Conservation (phyloP, 257 asterid genomes). For the Avicennia marina region DNA sequence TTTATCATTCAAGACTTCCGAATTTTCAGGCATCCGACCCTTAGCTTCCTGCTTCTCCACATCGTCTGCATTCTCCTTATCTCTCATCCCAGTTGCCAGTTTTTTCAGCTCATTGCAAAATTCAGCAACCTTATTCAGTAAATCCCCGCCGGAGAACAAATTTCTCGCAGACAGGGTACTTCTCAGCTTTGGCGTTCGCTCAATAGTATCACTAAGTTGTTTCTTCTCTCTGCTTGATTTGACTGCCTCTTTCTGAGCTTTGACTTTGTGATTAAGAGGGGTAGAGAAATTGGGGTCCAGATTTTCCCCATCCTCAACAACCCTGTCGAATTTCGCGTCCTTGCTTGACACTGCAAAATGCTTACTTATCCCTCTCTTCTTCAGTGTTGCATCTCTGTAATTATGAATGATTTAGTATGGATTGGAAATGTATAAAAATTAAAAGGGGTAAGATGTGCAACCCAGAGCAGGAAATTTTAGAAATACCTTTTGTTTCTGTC, state of each 20-base stretch:
- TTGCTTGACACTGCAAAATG: conserved; percentile 35
- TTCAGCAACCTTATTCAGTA: conserved; percentile 70
- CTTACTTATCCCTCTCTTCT: conserved; percentile 64
- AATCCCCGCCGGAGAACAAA: conserved; percentile 77
- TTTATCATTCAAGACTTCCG: conserved; percentile 23
- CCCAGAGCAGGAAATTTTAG: not conserved
- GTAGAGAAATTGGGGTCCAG: conserved; percentile 61
- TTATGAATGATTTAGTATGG: not conserved
- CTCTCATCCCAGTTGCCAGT: conserved; percentile 55
- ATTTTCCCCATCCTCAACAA: conserved; percentile 63
- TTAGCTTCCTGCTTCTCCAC: conserved; percentile 15
- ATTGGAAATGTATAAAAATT: not conserved
- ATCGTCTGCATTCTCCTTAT: conserved; percentile 26
- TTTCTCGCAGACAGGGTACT: conserved; percentile 81
- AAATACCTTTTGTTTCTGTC: conserved; percentile 63
- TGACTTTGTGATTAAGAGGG: conserved; percentile 41
- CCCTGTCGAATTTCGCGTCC: conserved; percentile 28
- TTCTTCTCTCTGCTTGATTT: conserved; percentile 54
- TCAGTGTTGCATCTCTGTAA: conserved; percentile 73
- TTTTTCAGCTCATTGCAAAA: conserved; percentile 88
- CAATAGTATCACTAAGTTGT: conserved; percentile 31
- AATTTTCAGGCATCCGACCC: conserved; percentile 8
- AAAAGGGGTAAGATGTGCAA: too few species aligned
- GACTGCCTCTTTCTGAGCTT: conserved; percentile 40
- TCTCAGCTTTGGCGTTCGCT: conserved; percentile 54